Conservation (phyloP, 768 basidiomycete species). For the Podaxis rugospora region DNA sequence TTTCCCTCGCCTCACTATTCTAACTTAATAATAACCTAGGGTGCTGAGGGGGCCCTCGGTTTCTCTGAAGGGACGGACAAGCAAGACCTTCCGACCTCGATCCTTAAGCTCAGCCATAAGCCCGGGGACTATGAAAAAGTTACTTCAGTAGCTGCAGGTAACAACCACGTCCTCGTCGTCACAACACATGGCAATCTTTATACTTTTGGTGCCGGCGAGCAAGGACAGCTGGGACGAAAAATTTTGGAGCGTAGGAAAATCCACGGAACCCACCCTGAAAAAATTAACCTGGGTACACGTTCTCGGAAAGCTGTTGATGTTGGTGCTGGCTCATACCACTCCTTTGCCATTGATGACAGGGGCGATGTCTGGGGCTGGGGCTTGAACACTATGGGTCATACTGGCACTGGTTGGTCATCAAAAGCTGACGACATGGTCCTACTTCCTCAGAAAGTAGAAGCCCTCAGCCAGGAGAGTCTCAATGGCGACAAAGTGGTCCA, state of each 20-base stretch:
- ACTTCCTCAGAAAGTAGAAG: constrained; percentile 58
- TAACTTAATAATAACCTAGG: constrained; percentile 32
- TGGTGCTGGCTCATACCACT: constrained; percentile 82
- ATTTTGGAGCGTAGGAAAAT: constrained; percentile 86
- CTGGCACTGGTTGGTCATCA: constrained; percentile 52
- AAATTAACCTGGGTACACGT: constrained; percentile 71
- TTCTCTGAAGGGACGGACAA: constrained; percentile 65
- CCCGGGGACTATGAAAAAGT: constrained; percentile 69
- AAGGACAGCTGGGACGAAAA: constrained; percentile 87
- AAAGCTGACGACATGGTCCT: constrained; percentile 50
- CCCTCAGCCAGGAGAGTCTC: constrained; percentile 58
- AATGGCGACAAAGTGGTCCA: constrained; percentile 59
- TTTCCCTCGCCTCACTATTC: neutral
- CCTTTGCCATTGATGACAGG: constrained; percentile 82
- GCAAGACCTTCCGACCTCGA: constrained; percentile 62
- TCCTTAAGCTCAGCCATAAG: constrained; percentile 55
- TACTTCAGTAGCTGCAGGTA: constrained; percentile 72
- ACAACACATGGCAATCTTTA: constrained; percentile 86
- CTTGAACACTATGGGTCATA: constrained; percentile 87
- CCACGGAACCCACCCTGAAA: constrained; percentile 85
- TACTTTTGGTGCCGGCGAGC: constrained; percentile 88
- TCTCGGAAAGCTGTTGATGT: constrained; percentile 55
- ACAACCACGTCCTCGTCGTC: constrained; percentile 86
- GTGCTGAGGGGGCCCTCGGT: constrained; percentile 78
- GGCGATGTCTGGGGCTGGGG: constrained; percentile 95